Evolutionary conservation across 2,329 filamentous ascomycete species (phyloP).

Genomic region (Epichloe hybrida): DNA sequence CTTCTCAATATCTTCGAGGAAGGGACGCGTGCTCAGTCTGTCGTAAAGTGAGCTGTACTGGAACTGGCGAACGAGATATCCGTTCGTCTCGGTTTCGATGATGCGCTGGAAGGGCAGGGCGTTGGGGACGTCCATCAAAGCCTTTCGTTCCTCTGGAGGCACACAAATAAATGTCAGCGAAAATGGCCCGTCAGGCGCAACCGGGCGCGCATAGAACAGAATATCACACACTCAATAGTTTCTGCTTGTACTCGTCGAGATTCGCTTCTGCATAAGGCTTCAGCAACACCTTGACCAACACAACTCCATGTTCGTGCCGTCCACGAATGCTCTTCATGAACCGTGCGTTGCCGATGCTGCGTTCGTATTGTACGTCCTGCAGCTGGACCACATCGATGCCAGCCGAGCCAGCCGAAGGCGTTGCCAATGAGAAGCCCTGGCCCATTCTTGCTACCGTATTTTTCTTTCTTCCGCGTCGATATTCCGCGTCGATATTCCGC

Average conservation of each 20-base stretch:
- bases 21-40: conserved; percentile 88
- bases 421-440: conserved; percentile 89
- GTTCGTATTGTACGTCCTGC: conserved; percentile 81
- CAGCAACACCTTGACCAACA: conserved; percentile 87
- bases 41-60: conserved; percentile 96
- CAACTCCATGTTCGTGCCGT: conserved; percentile 76
- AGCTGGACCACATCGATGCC: conserved; percentile 92
- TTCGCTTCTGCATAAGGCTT: conserved; percentile 80
- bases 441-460: conserved; percentile 49
- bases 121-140: conserved; percentile 75
- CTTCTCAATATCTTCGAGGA: conserved; percentile 94
- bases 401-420: conserved; percentile 79
- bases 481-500: background rate
- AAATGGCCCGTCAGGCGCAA: too few species aligned
- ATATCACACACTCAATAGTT: conserved; percentile 51
- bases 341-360: conserved; percentile 75
- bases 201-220: background rate
- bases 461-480: background rate
- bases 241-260: conserved; percentile 63
- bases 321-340: conserved; percentile 97
- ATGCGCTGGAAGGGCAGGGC: conserved; percentile 81
- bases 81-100: conserved; percentile 81
- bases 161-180: background rate
- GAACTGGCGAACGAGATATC: conserved; percentile 87
- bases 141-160: conserved; percentile 57